Base-by-base conservation (phyloP, 176 grass and related monocot species). In the Areca catechu region DNA sequence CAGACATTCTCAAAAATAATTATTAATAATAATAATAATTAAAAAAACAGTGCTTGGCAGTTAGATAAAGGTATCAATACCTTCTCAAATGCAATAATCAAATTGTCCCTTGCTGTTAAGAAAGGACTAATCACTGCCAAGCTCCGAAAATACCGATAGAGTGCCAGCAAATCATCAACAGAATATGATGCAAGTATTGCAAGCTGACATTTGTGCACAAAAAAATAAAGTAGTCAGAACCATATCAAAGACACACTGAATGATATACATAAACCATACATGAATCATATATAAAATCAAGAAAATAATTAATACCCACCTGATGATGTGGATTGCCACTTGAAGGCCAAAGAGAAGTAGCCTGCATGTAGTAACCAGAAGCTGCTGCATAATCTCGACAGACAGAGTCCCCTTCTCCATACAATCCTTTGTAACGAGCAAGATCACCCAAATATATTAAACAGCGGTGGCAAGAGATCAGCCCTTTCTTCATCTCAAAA, bases 251-350 rank as follows among this genome's bases (percentile, higher is more conserved):
- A 34, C 30, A 34, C 1, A 5, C 1, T 34, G 6, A 1, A 34
- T 34, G 30, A 34, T 34, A 34, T 1, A 34, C 30, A 34, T 5
- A 34, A 34, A 28, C 29, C 1, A 51, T 54, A 16, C 12, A 20
- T n/a, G 23, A 20, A 51, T 43, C 47, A 73, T 29, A 22, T 23
- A 29, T 34, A 9, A 34, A 34, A 34, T 34, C 30, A 54, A 10
- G 25, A 30, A 12, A 7, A 17, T 20, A 16, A 1, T 24, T 49
- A 20, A 34, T 21, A 16, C 25, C 12, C 17, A 96, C 92, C 92
- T 96, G 92, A 85, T 97, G 86, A 67, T 97, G 92, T 48, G 92
- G 83, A 67, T 97, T 97, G 23, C 87, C 92, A 48, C 66, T 97
- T 20, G 72, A 73, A 68, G 92, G 92, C 50, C 67, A 97, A 24